Base-by-base conservation (phyloP, 2,329 filamentous ascomycete genomes). In the Calcarisporium arbuscula region DNA sequence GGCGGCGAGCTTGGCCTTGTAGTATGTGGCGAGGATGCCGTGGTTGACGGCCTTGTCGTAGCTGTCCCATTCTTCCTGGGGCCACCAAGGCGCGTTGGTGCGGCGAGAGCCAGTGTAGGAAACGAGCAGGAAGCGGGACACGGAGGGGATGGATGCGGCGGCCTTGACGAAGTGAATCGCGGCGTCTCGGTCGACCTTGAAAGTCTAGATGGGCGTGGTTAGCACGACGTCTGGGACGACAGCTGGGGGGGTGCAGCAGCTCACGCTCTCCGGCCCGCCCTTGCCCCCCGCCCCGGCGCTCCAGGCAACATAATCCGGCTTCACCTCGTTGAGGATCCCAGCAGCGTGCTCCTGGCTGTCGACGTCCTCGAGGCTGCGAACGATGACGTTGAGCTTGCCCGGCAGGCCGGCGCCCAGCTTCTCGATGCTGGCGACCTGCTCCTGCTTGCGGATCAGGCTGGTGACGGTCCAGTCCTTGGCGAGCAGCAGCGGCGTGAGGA, bases 401-500 rank as follows among this genome's bases (percentile, higher is more conserved):
- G 70, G 70, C 35, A 74, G 66, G 14, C 67, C 72, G 14, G 68
- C 56, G 39, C 70, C 76, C 4, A 85, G 70, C 37, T 70, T 70
- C 47, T 81, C 62, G 38, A 94, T 79, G 34, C 77, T 64, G 4
- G 65, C 53, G 28, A 73, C 70, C 46, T 92, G 85, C 1, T 78
- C 76, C n/a, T 75, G 64, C 43, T 78, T 74, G 49, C 86, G 82
- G 56, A 94, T 81, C 41, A 92, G 66, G 54, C 80, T 85, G 40
- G 82, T 88, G 35, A 94, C 82, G 45, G 75, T 76, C 82, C 85
- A 90, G 21, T 75, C 76, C 45, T 80, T 77, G 32, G 77, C 68
- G 27, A 92, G 75, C 7, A 94, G 77, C 39, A 89, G 70, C 2
- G 82, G 83, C 8, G 85, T 92, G 25, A 92, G 71, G 28, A 81